phyloP scores from a whole-genome alignment of 257 asterid species.

The Solanum okadae region DNA sequence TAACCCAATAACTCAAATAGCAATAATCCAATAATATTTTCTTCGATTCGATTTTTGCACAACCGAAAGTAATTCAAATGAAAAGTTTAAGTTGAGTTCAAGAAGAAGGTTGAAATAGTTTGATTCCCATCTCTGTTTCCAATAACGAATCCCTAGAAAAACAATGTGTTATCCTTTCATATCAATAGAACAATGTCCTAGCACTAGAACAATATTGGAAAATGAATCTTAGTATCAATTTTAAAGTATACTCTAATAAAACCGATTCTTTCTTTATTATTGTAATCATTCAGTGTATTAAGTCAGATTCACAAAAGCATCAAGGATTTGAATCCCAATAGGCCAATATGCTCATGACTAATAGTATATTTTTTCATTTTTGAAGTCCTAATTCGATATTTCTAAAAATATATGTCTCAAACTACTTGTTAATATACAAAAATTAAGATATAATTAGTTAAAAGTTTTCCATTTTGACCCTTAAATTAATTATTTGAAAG shows the following conservation, averaged over 20 bases:
- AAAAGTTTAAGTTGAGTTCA: too few species aligned
- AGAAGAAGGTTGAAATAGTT: too few species aligned
- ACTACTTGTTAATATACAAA: too few species aligned
- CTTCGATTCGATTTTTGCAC: too few species aligned
- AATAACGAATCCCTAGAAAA: background rate
- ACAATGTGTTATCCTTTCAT: background rate
- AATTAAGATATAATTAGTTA: too few species aligned
- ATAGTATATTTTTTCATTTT: background rate
- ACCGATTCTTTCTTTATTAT: background rate
- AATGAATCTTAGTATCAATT: background rate
- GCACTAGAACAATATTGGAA: background rate
- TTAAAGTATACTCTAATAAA: background rate
- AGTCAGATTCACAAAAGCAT: background rate
- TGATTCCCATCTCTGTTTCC: background rate
- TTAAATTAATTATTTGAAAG: background rate
- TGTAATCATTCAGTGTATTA: background rate
- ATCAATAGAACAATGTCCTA: background rate
- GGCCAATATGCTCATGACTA: background rate
- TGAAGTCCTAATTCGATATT: too few species aligned
- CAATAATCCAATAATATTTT: too few species aligned
- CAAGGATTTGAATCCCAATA: background rate
- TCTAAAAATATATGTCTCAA: background rate
- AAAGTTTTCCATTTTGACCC: background rate
- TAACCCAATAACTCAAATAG: too few species aligned
- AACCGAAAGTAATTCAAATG: too few species aligned